These are phyloP conservation scores for Orbilia oligospora DNA, from an alignment of 2,329 filamentous ascomycete genomes.

Conservation along the genomic window DNA sequence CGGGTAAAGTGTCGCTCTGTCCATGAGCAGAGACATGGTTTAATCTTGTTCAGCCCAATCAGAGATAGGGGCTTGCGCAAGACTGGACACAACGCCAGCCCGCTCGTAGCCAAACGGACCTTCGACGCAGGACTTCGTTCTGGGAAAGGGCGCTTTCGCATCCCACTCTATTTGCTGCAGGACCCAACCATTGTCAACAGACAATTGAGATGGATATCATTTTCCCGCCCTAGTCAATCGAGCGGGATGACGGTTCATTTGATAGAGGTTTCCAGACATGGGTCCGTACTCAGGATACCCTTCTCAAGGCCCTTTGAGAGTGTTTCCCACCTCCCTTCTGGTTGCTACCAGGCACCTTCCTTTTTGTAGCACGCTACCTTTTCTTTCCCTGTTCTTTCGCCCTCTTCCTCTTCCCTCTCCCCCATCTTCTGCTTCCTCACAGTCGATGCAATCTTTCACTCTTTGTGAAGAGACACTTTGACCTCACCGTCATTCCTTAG, in stretches of 20 bases:
- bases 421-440: conserved; percentile 45
- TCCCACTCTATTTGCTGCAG: conserved; percentile 56
- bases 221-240: conserved; percentile 51
- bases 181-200: conserved; percentile 51
- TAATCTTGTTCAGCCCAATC: conserved; percentile 54
- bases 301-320: conserved; percentile 44
- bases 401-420: conserved; percentile 33
- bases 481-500: conserved; percentile 56
- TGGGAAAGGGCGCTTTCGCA: conserved; percentile 43
- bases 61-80: conserved; percentile 60
- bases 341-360: conserved; percentile 47
- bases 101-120: conserved; percentile 36
- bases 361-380: conserved; percentile 47
- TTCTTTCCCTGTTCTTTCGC: conserved; percentile 53
- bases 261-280: conserved; percentile 56
- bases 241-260: conserved; percentile 61
- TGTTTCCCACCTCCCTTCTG: conserved; percentile 49
- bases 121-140: conserved; percentile 26
- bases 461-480: conserved; percentile 51
- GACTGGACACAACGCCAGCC: conserved; percentile 40
- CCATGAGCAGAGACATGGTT: conserved; percentile 50
- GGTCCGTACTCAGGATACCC: conserved; percentile 45
- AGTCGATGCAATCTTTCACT: conserved; percentile 57
- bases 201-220: conserved; percentile 50
- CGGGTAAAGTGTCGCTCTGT: conserved; percentile 42